Evolutionary conservation across 345 rosid species (phyloP), one percentile per base, ranked within the genome.

Genomic region (Toxicodendron radicans): DNA sequence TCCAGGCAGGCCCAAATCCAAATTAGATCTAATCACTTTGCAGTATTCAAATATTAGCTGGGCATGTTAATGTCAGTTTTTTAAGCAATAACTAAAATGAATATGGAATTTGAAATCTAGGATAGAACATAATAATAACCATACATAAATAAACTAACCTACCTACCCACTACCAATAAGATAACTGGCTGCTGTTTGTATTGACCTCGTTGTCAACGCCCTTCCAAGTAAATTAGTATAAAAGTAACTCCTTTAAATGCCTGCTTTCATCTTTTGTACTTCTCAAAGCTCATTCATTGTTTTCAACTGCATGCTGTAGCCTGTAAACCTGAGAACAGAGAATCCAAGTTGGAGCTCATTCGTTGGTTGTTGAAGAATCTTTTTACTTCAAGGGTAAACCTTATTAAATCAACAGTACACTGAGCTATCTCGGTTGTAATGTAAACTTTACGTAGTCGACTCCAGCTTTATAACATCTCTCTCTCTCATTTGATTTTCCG

Each of bases 131-230:
- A 38, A 38, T 38, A 38, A 38, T 38, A n/a, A n/a, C n/a, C n/a
- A n/a, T n/a, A n/a, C n/a, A n/a, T n/a, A n/a, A n/a, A n/a, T n/a
- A n/a, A n/a, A n/a, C n/a, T n/a, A n/a, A n/a, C n/a, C 2, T 27
- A 27, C 30, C 30, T 27, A 27, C 30, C n/a, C 30, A 27, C 30
- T 27, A 27, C 30, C 30, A 35, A 35, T 3, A 35, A 35, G 38
- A 35, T 35, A 35, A 38, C 43, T 38, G 43, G 30, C 30, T 27
- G 30, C 30, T 27, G 30, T 27, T 12, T 3, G 8, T n/a, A n/a
- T 67, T 17, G 12, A 30, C 43, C 70, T 66, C 70, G 57, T 45
- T 23, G 41, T 66, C 70, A 66, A 8, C 57, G 57, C 70, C 56
- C 1, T 33, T 43, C 51, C 23, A 58, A 10, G 14, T 3, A 57